These are phyloP conservation scores for Chamaecyparis obtusa DNA, from an alignment of 75 land plant genomes.

Conservation along the genomic window DNA sequence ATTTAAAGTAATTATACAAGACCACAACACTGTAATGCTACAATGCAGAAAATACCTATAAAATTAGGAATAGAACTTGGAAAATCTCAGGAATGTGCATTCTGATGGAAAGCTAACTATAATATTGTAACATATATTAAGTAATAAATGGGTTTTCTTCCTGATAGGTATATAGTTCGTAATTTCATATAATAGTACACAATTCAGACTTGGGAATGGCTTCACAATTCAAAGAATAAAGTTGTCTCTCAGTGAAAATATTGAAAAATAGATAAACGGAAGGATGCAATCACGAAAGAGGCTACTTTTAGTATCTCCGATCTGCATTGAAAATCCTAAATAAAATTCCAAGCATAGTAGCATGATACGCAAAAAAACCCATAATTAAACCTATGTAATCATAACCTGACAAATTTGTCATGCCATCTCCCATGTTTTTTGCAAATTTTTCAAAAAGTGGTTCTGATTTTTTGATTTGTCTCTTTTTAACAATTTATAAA, in stretches of 20 bases:
- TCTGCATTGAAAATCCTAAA: too few species aligned
- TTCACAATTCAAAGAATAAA: background rate
- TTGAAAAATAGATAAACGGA: background rate
- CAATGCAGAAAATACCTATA: background rate
- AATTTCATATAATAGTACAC: background rate
- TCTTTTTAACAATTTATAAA: too few species aligned
- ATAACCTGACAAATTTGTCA: too few species aligned
- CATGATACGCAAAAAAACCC: too few species aligned
- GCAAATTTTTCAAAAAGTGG: too few species aligned
- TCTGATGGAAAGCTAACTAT: background rate
- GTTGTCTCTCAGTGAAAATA: background rate
- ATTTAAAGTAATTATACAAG: background rate
- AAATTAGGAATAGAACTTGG: background rate
- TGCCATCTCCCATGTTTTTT: too few species aligned
- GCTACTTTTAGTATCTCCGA: background rate
- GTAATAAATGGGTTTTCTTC: background rate
- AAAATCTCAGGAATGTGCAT: background rate
- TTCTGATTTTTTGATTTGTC: too few species aligned
- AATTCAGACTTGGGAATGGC: background rate
- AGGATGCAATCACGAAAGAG: background rate
- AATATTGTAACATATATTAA: background rate
- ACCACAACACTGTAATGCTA: background rate
- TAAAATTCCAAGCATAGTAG: too few species aligned
- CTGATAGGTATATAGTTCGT: background rate
- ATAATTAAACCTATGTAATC: too few species aligned